phyloP scores from a whole-genome alignment of 2,329 filamentous ascomycete species.

The Phyllosticta capitalensis region DNA sequence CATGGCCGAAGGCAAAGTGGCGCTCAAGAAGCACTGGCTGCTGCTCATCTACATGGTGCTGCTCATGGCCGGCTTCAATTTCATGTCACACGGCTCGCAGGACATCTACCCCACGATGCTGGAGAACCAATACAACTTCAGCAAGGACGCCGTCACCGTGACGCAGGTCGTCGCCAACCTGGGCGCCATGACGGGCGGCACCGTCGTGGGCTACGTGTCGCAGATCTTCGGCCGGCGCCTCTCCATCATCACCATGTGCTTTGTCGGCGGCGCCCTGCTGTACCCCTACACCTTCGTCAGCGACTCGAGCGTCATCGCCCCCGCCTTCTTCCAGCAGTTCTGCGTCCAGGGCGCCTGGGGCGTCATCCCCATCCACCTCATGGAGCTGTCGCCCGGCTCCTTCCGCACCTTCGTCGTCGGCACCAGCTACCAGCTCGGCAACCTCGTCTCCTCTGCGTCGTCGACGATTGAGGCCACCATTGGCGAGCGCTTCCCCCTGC shows the following conservation, averaged over 20 bases:
- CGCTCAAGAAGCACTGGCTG: slow-evolving; percentile 70
- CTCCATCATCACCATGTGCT: slow-evolving; percentile 39
- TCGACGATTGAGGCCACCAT: slow-evolving; percentile 69
- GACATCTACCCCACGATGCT: slow-evolving; percentile 55
- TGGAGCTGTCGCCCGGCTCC: slow-evolving; percentile 63
- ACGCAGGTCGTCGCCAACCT: slow-evolving; percentile 43
- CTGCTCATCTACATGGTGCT: slow-evolving; percentile 73
- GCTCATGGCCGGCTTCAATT: slow-evolving; percentile 86
- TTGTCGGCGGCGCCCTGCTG: slow-evolving; percentile 64
- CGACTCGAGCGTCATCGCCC: slow-evolving; percentile 57
- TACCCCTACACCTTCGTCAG: slow-evolving; percentile 73
- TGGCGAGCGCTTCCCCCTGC: slow-evolving; percentile 64
- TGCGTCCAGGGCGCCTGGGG: slow-evolving; percentile 31
- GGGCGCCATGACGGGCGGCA: slow-evolving; percentile 40
- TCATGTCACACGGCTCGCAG: slow-evolving; percentile 73
- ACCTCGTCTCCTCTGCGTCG: slow-evolving; percentile 59
- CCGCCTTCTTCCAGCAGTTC: slow-evolving; percentile 66
- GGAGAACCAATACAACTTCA: slow-evolving; percentile 49
- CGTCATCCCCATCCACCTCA: slow-evolving; percentile 48
- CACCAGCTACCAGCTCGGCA: slow-evolving; percentile 67
- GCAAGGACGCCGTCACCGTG: slow-evolving; percentile 36
- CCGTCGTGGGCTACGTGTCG: slow-evolving; percentile 35
- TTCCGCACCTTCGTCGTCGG: slow-evolving; percentile 69
- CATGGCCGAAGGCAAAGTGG: slow-evolving; percentile 66
- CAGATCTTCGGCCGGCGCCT: slow-evolving; percentile 40